These are phyloP conservation scores for Pseudonectria foliicola DNA, from an alignment of 2,329 filamentous ascomycete genomes.

Conservation along the genomic window DNA sequence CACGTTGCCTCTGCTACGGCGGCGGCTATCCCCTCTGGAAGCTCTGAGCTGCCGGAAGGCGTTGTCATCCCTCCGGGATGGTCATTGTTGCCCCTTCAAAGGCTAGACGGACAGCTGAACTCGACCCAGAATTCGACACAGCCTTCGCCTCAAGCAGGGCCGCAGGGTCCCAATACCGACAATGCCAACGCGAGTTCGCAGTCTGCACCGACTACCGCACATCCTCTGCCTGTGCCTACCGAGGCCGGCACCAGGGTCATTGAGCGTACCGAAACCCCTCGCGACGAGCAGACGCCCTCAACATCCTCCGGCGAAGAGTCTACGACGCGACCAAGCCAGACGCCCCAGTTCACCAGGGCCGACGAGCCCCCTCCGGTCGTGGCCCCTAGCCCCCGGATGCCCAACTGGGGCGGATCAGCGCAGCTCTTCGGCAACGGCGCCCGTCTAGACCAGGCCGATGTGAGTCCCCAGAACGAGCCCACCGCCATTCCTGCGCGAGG, in stretches of 20 bases:
- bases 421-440: constrained; percentile 37
- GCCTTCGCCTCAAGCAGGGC: constrained; percentile 14
- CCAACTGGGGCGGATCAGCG: constrained; percentile 44
- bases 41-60: constrained; percentile 54
- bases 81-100: constrained; percentile 56
- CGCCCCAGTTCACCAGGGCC: constrained; percentile 8
- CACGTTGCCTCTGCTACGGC: constrained; percentile 40
- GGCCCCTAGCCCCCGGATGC: constrained; percentile 40
- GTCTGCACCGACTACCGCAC: constrained; percentile 8
- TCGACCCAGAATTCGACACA: constrained; percentile 18
- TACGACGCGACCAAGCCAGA: constrained; percentile 4
- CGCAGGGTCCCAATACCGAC: constrained; percentile 11
- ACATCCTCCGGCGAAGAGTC: constrained; percentile 6
- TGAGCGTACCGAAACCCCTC: constrained; percentile 13
- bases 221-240: constrained; percentile 5
- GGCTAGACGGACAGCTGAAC: constrained; percentile 33
- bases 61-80: constrained; percentile 59
- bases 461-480: constrained; percentile 7
- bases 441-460: constrained; percentile 18
- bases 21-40: constrained; percentile 51
- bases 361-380: constrained; percentile 30
- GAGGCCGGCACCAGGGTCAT: constrained; percentile 6
- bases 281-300: constrained; percentile 1
- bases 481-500: constrained; percentile 3
- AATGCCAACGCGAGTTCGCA: constrained; percentile 6